phyloP scores from a whole-genome alignment of 768 basidiomycete genomes.

The Myochromella boudieri region DNA sequence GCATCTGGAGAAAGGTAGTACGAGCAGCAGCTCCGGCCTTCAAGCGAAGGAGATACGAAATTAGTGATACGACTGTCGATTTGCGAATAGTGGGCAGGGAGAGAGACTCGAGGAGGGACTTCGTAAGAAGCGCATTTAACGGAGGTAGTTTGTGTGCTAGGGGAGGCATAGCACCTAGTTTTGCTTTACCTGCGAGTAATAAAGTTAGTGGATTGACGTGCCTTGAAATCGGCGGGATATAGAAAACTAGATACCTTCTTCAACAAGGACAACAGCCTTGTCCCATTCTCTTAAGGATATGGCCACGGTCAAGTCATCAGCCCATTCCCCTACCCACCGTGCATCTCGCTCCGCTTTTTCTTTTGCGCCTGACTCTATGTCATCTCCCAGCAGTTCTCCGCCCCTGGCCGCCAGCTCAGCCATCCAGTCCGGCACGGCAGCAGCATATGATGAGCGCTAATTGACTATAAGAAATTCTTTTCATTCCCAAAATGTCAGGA shows the following conservation, averaged over 20 bases:
- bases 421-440: conserved; percentile 79
- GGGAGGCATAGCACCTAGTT: conserved; percentile 52
- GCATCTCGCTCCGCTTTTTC: conserved; percentile 80
- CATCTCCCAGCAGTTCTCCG: conserved; percentile 46
- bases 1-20: conserved; percentile 77
- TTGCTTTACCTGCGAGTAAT: conserved; percentile 58
- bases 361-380: conserved; percentile 47
- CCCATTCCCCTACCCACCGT: conserved; percentile 88
- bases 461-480: background rate
- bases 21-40: conserved; percentile 78
- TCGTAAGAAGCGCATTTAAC: conserved; percentile 66
- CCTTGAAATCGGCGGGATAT: background rate
- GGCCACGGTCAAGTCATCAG: conserved; percentile 88
- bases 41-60: conserved; percentile 72
- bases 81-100: conserved; percentile 77
- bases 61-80: conserved; percentile 66
- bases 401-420: conserved; percentile 60
- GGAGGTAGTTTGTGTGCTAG: conserved; percentile 60
- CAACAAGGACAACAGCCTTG: conserved; percentile 79
- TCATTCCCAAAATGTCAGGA: background rate
- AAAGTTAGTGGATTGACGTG: background rate
- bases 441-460: conserved; percentile 37
- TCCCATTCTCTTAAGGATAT: conserved; percentile 90
- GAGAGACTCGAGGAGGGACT: conserved; percentile 72
- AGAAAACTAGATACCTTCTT: conserved; percentile 73